A percentile compares a stretch with the other conserved stretches of the same genome.
Conservation (phyloP, 805 yeast genomes). For the Lipomyces sp. region DNA sequence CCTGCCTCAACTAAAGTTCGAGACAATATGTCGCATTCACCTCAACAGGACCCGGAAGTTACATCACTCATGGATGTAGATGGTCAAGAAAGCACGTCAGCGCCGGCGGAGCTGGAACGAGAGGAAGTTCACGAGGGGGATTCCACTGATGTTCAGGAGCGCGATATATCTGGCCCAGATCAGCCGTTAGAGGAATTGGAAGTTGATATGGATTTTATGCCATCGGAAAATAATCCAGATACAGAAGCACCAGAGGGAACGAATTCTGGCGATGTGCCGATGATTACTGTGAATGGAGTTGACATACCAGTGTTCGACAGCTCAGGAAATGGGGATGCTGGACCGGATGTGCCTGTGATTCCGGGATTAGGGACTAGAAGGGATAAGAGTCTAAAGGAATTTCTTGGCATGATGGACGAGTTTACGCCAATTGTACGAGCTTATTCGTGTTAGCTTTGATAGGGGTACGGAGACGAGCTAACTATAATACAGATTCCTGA, state of each 20-base stretch:
- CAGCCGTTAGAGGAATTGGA: conserved; percentile 6
- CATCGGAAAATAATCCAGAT: not conserved
- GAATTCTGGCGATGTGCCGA: conserved; percentile 3
- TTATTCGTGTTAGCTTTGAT: conserved; percentile 23
- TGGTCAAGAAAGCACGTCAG: conserved; percentile 13
- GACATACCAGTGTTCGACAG: conserved; percentile 19
- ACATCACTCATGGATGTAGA: conserved; percentile 31
- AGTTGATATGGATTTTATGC: conserved; percentile 8
- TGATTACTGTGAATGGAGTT: conserved; percentile 19
- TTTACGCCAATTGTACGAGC: conserved; percentile 92
- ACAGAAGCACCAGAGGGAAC: not conserved
- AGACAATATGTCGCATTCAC: conserved; percentile 22
- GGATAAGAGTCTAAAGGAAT: conserved; percentile 82
- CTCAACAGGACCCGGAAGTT: conserved; percentile 24
- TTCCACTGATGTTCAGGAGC: conserved; percentile 12
- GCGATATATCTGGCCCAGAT: not conserved
- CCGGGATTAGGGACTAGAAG: conserved; percentile 31
- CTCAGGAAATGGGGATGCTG: conserved; percentile 12
- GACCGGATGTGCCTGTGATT: conserved; percentile 5
- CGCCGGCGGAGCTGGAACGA: conserved; percentile 8
- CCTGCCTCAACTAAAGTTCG: no score
- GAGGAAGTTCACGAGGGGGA: not conserved
- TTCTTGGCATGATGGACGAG: conserved; percentile 87
- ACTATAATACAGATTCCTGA: conserved; percentile 54
- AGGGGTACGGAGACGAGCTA: not conserved